Conservation (phyloP, 1,284 basidiomycete genomes). For the Lentinula novae-zelandiae region DNA sequence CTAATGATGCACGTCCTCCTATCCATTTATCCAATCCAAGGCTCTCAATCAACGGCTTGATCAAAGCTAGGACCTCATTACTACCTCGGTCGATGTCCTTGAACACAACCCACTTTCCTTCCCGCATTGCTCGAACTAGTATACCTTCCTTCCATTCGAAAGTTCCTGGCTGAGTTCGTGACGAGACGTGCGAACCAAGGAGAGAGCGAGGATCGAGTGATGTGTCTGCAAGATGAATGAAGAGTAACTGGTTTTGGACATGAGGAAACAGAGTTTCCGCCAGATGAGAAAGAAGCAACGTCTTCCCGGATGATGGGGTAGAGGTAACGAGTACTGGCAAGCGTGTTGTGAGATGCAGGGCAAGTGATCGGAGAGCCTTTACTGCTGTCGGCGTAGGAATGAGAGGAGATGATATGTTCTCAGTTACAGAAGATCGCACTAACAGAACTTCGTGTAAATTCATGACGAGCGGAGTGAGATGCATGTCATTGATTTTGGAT, state of each 20-base stretch:
- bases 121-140: conserved; percentile 84
- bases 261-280: conserved; percentile 60
- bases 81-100: conserved; percentile 92
- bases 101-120: conserved; percentile 93
- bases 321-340: conserved; percentile 86
- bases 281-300: conserved; percentile 78
- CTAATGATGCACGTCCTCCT: conserved; percentile 68
- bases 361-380: conserved; percentile 59
- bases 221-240: conserved; percentile 90
- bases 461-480: conserved; percentile 45
- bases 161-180: conserved; percentile 78
- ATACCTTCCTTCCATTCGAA: conserved; percentile 98
- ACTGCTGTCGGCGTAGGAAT: conserved; percentile 68
- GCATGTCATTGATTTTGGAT: neutral
- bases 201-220: conserved; percentile 94
- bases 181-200: conserved; percentile 92
- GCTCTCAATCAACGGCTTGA: conserved; percentile 82
- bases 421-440: conserved; percentile 30
- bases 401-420: conserved; percentile 35
- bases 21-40: conserved; percentile 73
- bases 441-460: conserved; percentile 68
- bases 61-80: conserved; percentile 80
- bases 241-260: conserved; percentile 63
- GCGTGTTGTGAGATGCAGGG: conserved; percentile 63
- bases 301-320: conserved; percentile 88